A percentile compares a stretch with the other conserved stretches of the same genome.
Evolutionary conservation across 495 filamentous ascomycete species (phyloP).

Genomic region (Paragyromitra xinjiangensis): DNA sequence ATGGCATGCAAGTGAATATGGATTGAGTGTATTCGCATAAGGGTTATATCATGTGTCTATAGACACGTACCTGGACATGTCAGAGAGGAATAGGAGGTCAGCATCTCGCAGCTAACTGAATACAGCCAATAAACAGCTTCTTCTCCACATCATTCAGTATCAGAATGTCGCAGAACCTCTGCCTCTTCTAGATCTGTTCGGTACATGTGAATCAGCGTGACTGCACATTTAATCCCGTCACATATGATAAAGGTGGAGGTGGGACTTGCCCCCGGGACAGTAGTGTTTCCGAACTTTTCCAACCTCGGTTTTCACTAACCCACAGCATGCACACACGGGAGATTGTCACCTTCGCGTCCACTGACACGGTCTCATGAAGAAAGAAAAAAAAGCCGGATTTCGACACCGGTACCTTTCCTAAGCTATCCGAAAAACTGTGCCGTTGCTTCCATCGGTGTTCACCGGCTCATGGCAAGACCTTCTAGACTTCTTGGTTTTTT

Average conservation of each 20-base stretch:
- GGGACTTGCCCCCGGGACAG: slow-evolving; percentile 5
- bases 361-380: slow-evolving; percentile 6
- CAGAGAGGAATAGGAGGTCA: slow-evolving; percentile 7
- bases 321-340: slow-evolving; percentile 39
- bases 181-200: neutral
- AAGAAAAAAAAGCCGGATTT: slow-evolving; percentile 12
- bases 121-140: neutral
- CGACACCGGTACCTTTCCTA: slow-evolving; percentile 1
- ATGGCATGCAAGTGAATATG: neutral
- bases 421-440: neutral
- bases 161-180: neutral
- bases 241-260: neutral
- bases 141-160: slow-evolving; percentile 20
- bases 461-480: slow-evolving; percentile 36
- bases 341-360: slow-evolving; percentile 19
- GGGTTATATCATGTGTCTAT: slow-evolving; percentile 26
- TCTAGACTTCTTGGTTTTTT: slow-evolving; percentile 39
- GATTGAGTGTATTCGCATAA: neutral
- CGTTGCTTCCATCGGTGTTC: slow-evolving; percentile 1
- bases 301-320: slow-evolving; percentile 41
- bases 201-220: slow-evolving; percentile 2
- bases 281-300: slow-evolving; percentile 15
- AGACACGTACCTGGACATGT: slow-evolving; percentile 11
- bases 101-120: neutral
- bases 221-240: neutral